Evolutionary conservation across 176 grass and related monocot species (phyloP).

Genomic region (Zoysia pacifica): DNA sequence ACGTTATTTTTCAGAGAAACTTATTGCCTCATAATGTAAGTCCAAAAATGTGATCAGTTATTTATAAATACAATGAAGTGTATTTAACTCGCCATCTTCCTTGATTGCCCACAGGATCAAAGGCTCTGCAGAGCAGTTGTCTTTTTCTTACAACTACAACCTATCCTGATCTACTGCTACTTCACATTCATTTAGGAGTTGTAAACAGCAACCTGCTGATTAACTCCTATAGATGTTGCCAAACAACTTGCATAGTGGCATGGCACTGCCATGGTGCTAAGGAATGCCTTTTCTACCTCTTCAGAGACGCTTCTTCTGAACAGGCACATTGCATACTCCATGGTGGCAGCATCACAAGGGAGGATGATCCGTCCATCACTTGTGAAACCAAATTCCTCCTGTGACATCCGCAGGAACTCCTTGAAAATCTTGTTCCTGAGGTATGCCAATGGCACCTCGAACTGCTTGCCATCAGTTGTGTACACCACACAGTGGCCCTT

Average conservation of each 20-base stretch:
- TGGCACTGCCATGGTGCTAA: background rate
- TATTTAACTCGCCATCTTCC: background rate
- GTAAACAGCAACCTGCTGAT: background rate
- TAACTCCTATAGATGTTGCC: background rate
- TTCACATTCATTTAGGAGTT: background rate
- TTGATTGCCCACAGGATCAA: background rate
- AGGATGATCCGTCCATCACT: too few relatives aligned
- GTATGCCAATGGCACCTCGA: slow-evolving; percentile 32
- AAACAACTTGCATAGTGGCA: background rate
- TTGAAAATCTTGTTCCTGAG: slow-evolving; percentile 16
- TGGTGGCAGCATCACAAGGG: too few relatives aligned
- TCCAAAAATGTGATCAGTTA: background rate
- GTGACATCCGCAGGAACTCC: too few relatives aligned
- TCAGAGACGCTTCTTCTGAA: slow-evolving; percentile 10
- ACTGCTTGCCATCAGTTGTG: slow-evolving; percentile 5
- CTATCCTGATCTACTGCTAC: background rate
- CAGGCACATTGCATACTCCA: too few relatives aligned
- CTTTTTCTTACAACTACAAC: background rate
- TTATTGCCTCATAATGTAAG: background rate
- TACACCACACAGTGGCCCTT: slow-evolving; percentile 12
- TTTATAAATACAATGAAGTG: background rate
- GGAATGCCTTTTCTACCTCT: slow-evolving; percentile 18
- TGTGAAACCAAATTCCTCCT: too few relatives aligned
- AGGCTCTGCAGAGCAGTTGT: background rate
- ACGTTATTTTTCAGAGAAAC: background rate